Base-by-base conservation (phyloP, 1,139 yeast species). In the Hyphopichia burtonii region DNA sequence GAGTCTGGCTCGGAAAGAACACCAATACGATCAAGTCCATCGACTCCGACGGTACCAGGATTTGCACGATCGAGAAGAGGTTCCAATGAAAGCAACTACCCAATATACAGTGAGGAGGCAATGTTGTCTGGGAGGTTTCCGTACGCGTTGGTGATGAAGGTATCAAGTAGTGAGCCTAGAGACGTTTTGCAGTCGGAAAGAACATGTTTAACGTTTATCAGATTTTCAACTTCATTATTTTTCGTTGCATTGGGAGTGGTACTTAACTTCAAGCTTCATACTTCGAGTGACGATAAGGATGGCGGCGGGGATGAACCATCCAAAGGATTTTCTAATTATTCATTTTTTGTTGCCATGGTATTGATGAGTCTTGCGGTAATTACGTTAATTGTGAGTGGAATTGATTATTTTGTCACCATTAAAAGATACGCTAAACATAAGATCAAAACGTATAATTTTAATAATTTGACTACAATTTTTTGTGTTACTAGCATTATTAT, bases 131-230 rank as follows among this genome's bases (percentile, higher is more conserved):
- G 34, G 2, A 18, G 31, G 4, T 51, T 54, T 22, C 61, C 66
- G 2, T 58, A 55, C 40, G 51, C 52, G 22, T 46, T 73, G 31
- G 55, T 73, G 3, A 54, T 79, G 41, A 66, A 69, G 27, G 71
- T 78, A 30, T 61, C 68, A 7, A 65, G 77, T 3, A 75, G 82
- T 1, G 82, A 81, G 45, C 85, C 86, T 0, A 61, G 86, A 42
- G 87, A 82, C 56, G 79, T 80, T 19, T 59, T 81, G 14, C 84
- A 80, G 63, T 75, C 77, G 44, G 87, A 81, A 53, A 58, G 86
- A 36, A 80, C 86, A 0, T 68, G 81, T 25, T 59, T 82, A 10
- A 66, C 80, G 25, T 77, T 80, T 59, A 60, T 79, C 39, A 66
- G 81, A 43, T 77, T 80, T 49, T 60, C 83, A 1, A 62, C 75